Evolutionary conservation across 1,284 basidiomycete genomes (phyloP).

Genomic region (Pholiota adiposa): DNA sequence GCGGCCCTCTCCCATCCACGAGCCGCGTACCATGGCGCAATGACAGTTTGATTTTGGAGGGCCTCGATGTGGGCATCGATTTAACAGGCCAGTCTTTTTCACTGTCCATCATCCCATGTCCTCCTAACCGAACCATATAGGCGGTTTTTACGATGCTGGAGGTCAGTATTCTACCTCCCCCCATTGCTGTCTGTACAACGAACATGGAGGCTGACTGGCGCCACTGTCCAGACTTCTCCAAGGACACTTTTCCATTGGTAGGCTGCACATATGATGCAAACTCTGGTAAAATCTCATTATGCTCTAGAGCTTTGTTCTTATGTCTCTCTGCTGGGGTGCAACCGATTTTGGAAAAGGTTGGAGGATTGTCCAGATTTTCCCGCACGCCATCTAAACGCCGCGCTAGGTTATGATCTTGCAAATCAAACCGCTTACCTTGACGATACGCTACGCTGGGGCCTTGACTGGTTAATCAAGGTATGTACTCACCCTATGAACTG

Average conservation of each 20-base stretch:
- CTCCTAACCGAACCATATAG: slow-evolving; percentile 23
- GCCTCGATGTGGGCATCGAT: slow-evolving; percentile 74
- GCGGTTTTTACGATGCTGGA: slow-evolving; percentile 91
- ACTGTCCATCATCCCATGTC: not conserved
- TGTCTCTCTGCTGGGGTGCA: slow-evolving; percentile 88
- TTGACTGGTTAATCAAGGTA: slow-evolving; percentile 91
- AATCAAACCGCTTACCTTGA: slow-evolving; percentile 91
- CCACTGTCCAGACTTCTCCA: slow-evolving; percentile 74
- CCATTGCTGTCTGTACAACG: not conserved
- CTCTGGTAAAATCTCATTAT: not conserved
- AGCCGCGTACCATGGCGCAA: slow-evolving; percentile 91
- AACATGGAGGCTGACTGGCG: slow-evolving; percentile 4
- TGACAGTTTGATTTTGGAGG: slow-evolving; percentile 77
- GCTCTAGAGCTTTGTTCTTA: slow-evolving; percentile 72
- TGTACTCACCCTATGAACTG: slow-evolving; percentile 16
- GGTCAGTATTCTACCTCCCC: slow-evolving; percentile 42
- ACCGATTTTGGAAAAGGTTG: slow-evolving; percentile 79
- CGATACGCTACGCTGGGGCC: slow-evolving; percentile 84
- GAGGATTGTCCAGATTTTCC: not conserved
- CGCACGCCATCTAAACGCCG: slow-evolving; percentile 5
- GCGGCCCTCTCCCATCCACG: slow-evolving; percentile 69
- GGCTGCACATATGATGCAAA: slow-evolving; percentile 20
- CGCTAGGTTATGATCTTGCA: slow-evolving; percentile 78
- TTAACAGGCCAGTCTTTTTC: slow-evolving; percentile 55
- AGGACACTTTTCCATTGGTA: slow-evolving; percentile 81